Conservation (phyloP, 1,284 basidiomycete species). For the Leccinum subrobustum region DNA sequence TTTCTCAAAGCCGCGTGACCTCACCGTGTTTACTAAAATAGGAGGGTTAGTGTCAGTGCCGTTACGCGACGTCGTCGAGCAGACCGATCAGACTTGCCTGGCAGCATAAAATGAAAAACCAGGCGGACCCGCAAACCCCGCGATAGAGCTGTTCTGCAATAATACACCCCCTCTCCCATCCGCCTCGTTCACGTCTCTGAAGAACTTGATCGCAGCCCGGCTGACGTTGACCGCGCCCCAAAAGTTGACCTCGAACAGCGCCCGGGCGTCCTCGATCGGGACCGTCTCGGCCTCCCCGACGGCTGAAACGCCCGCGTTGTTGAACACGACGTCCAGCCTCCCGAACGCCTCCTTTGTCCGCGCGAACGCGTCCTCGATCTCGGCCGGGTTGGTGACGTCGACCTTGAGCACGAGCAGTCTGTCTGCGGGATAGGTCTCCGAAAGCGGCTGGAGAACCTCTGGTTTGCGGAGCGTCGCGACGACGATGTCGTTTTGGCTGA, state of each 20-base stretch:
- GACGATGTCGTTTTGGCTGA: constrained; percentile 4
- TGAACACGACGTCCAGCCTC: constrained; percentile 18
- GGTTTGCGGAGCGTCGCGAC: constrained; percentile 8
- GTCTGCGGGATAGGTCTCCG: neutral
- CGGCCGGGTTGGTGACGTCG: constrained; percentile 10
- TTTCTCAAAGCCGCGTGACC: neutral
- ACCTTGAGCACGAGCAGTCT: constrained; percentile 12
- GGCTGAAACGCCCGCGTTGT: constrained; percentile 11
- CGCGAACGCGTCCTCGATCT: constrained; percentile 11
- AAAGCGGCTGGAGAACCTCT: constrained; percentile 3
- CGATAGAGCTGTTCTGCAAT: constrained; percentile 12
- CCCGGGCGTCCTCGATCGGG: constrained; percentile 1
- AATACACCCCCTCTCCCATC: constrained; percentile 7
- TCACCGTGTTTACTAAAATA: constrained; percentile 16
- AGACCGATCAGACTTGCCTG: constrained; percentile 1
- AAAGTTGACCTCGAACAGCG: constrained; percentile 26
- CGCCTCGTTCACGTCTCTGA: constrained; percentile 18
- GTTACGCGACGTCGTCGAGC: neutral
- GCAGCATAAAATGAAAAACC: constrained; percentile 10
- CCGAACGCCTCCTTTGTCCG: constrained; percentile 8
- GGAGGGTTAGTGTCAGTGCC: neutral
- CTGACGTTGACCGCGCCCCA: constrained; percentile 20
- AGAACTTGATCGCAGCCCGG: constrained; percentile 16
- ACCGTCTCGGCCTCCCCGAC: constrained; percentile 15
- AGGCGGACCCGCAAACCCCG: constrained; percentile 6